A percentile compares a stretch with the other conserved stretches of the same genome.
Conservation (phyloP, 352 stramenopile species). For the Elongisporangium undulatum region DNA sequence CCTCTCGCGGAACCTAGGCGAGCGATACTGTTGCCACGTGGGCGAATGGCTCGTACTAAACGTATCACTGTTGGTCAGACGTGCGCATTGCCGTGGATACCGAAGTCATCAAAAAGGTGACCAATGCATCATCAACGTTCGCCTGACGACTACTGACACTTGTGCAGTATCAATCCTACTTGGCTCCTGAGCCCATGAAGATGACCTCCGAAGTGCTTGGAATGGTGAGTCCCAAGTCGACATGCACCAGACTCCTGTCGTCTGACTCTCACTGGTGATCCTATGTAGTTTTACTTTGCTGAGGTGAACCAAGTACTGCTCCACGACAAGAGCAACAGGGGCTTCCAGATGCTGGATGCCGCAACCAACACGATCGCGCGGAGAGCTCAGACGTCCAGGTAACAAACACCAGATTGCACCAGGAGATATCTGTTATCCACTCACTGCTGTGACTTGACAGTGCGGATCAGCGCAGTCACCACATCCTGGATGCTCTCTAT, state of each 20-base stretch:
- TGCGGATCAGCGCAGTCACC: neutral
- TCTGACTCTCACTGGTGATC: neutral
- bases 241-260: neutral
- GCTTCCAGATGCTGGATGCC: slow-evolving; percentile 36
- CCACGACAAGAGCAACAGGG: slow-evolving; percentile 19
- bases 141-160: neutral
- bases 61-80: neutral
- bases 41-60: neutral
- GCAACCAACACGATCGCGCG: slow-evolving; percentile 13
- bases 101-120: slow-evolving; percentile 3
- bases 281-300: slow-evolving; percentile 22
- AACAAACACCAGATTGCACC: neutral
- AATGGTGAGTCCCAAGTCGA: slow-evolving; percentile 23
- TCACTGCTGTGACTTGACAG: neutral
- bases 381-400: slow-evolving; percentile 6
- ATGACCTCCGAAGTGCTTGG: slow-evolving; percentile 33
- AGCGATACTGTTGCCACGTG: neutral
- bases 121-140: neutral
- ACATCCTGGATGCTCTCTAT: slow-evolving; percentile 42
- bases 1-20: slow-evolving; percentile 20
- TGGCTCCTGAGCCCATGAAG: slow-evolving; percentile 17
- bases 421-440: neutral
- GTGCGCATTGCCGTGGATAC: neutral
- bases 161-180: slow-evolving; percentile 25
- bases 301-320: slow-evolving; percentile 36